Conservation (phyloP, 306 rosid species). For the Lathyrus tuberosus region DNA sequence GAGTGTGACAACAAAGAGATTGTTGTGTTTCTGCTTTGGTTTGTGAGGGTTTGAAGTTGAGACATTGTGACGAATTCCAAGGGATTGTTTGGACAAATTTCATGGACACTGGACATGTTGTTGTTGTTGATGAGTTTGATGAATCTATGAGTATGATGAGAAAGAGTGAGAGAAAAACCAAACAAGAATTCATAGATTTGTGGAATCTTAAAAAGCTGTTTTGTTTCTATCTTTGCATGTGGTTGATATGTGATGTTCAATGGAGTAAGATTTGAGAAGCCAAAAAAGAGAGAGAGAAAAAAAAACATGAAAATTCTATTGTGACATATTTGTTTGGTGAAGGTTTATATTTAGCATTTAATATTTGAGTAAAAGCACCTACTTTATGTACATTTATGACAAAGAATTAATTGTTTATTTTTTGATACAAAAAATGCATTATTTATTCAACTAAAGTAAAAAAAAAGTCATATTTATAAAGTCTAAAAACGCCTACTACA, state of each 20-base stretch:
- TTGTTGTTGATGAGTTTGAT: constrained; percentile 40
- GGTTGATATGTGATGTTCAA: not conserved
- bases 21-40: constrained; percentile 25
- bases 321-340: not conserved
- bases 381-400: not conserved
- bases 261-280: not conserved
- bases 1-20: constrained; percentile 59
- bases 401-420: no score
- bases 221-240: constrained; percentile 10
- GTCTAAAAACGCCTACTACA: constrained; percentile 5
- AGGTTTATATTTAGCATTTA: not conserved
- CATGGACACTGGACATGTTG: constrained; percentile 66
- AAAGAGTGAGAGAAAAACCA: constrained; percentile 41
- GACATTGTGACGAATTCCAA: constrained; percentile 67
- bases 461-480: not conserved
- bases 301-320: not conserved
- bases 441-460: no score
- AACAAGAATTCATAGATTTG: constrained; percentile 23
- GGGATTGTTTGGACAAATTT: constrained; percentile 58
- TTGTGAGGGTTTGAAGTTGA: constrained; percentile 40
- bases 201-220: not conserved
- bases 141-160: constrained; percentile 21
- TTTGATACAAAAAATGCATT: no score
- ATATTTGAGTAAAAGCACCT: not conserved
- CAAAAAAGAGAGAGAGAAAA: not conserved